Evolutionary conservation across 2,329 filamentous ascomycete species (phyloP).

Genomic region (Fusarium ramigenum): DNA sequence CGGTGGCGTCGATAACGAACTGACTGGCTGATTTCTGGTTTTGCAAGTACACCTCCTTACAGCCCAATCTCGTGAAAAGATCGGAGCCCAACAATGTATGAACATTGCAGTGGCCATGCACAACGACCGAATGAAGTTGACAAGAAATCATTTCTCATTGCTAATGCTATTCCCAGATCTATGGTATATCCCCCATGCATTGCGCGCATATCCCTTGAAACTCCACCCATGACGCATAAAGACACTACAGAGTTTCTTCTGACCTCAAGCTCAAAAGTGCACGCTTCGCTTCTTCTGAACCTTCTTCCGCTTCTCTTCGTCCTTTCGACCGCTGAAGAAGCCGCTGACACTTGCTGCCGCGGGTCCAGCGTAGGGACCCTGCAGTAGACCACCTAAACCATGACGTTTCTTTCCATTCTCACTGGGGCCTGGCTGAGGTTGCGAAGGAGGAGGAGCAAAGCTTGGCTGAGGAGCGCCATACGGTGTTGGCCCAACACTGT

Average conservation of each 20-base stretch:
- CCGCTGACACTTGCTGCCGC: constrained; percentile 57
- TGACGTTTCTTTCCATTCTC: constrained; percentile 40
- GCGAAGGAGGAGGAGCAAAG: constrained; percentile 38
- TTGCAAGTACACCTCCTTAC: background rate
- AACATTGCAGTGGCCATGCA: background rate
- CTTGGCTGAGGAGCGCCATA: constrained; percentile 30
- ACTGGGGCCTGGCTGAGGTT: constrained; percentile 27
- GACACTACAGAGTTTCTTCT: background rate
- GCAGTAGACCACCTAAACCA: constrained; percentile 44
- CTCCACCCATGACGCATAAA: constrained; percentile 9
- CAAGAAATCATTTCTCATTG: constrained; percentile 1
- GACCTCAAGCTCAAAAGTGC: constrained; percentile 49
- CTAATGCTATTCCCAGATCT: constrained; percentile 17
- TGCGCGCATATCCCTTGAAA: constrained; percentile 8
- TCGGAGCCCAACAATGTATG: background rate
- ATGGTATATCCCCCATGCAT: constrained; percentile 41
- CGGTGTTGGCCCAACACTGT: constrained; percentile 56
- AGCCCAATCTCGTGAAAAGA: background rate
- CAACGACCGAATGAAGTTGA: too few relatives aligned
- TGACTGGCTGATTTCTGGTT: background rate
- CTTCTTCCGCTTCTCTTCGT: constrained; percentile 54
- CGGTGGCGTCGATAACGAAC: background rate
- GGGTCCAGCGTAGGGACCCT: constrained; percentile 49
- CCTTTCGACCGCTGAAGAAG: constrained; percentile 52
- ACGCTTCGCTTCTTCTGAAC: constrained; percentile 59